phyloP scores from a whole-genome alignment of 176 grass and related monocot species.

The Oryza coarctata region DNA sequence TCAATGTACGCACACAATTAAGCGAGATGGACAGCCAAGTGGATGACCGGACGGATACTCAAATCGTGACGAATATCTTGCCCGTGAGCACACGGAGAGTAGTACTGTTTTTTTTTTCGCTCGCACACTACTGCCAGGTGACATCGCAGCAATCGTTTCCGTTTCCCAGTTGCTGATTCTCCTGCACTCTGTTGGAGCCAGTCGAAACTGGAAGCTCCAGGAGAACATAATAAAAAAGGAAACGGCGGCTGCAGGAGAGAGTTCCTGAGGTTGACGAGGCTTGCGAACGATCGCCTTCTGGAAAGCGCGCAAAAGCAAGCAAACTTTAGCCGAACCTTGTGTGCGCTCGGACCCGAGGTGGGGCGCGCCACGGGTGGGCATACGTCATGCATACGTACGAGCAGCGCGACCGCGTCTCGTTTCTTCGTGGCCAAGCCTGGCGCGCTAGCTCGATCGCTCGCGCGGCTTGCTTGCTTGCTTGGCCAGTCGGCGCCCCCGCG shows the following conservation, averaged over 20 bases:
- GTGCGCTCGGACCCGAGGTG: constrained; percentile 2
- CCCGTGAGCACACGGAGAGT: not conserved
- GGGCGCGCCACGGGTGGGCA: not conserved
- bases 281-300: constrained; percentile 11
- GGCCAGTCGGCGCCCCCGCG: constrained; percentile 7
- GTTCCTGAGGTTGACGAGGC: not conserved
- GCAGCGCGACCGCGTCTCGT: constrained; percentile 36
- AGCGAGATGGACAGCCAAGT: not conserved
- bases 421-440: constrained; percentile 42
- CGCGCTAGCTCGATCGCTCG: not conserved
- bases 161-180: not conserved
- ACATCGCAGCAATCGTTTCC: not conserved
- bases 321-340: constrained; percentile 3
- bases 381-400: not conserved
- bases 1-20: not conserved
- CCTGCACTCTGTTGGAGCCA: not conserved
- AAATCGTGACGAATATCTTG: not conserved
- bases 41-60: not conserved
- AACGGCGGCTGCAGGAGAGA: not conserved
- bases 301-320: constrained; percentile 25
- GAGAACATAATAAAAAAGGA: not conserved
- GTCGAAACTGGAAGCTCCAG: not conserved
- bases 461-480: not conserved
- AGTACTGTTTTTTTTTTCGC: too few relatives aligned
- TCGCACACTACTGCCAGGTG: not conserved